Evolutionary conservation across 2,329 filamentous ascomycete genomes (phyloP), one percentile per base, ranked within the genome.

Genomic region (Epichloe coenophiala): DNA sequence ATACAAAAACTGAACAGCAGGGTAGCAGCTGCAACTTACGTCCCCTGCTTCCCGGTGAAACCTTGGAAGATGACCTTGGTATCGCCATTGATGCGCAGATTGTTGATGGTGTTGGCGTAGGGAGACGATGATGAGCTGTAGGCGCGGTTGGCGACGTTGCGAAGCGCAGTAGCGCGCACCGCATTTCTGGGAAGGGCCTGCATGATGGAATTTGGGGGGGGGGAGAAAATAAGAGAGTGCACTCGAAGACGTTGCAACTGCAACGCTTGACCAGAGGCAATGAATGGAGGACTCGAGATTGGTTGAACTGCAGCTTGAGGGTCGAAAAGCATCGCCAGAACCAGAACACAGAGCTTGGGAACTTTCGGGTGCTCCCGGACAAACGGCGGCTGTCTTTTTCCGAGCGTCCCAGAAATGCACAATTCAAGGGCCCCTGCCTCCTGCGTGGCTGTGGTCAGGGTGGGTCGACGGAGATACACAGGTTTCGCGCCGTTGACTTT

Each of bases 11-110:
- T 19, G 17, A 8, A 21, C 21, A 38, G 27, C 23, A 15, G 5
- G 12, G 7, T 19, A 27, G 42, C 11, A 17, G 5, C 21, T 31
- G 33, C 11, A 11, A 83, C 84, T 72, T 70, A 89, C 85, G 86
- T 91, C 84, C 88, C 88, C 79, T 95, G 89, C 78, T 88, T 93
- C 68, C 91, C 91, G 51, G 91, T 97, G 71, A 97, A 97, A 60
- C 93, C 93, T 75, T 98, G 93, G 77, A 81, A 97, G 64, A 97
- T 76, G 60, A 98, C 88, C 76, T 93, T 94, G 62, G 93, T 98
- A 60, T 96, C 84, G 68, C 76, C 67, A 71, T 89, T 95, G 76
- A 97, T 90, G 72, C 88, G 86, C 64, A 97, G 81, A 77, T 97
- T 97, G 64, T 84, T 74, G 66, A 84, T 76, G 53, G 86, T 91